Conservation (phyloP, 2,329 filamentous ascomycete species). For the Botrytis fabae region DNA sequence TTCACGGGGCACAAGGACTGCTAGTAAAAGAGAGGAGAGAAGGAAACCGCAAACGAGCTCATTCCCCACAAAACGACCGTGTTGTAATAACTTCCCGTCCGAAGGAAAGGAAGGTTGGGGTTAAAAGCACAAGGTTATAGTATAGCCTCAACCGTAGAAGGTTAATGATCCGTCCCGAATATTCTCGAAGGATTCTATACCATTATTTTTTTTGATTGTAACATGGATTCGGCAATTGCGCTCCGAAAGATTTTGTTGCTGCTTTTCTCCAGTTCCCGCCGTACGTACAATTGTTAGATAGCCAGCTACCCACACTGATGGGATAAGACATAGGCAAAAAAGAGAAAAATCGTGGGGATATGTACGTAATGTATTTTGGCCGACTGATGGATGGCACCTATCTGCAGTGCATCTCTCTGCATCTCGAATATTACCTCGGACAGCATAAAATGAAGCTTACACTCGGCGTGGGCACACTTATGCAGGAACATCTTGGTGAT, state of each 20-base stretch:
- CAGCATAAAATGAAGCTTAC: conserved; percentile 1
- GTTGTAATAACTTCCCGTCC: background rate
- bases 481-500: conserved; percentile 9
- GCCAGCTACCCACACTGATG: background rate
- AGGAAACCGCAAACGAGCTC: background rate
- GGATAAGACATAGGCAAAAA: background rate
- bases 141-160: background rate
- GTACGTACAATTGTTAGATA: background rate
- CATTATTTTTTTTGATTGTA: background rate
- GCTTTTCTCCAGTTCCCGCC: background rate
- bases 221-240: conserved; percentile 4
- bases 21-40: background rate
- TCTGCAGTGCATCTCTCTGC: background rate
- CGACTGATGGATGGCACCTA: background rate
- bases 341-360: background rate
- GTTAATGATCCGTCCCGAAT: conserved; percentile 13
- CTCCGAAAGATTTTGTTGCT: background rate
- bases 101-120: background rate
- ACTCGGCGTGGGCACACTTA: background rate
- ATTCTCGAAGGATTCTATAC: conserved; percentile 11
- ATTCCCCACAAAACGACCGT: background rate
- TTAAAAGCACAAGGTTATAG: background rate
- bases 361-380: background rate
- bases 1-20: background rate
- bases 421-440: background rate